Percentiles rank a stretch among this genome's conserved stretches.
These are phyloP conservation scores for Martiniozyma asiatica DNA, from an alignment of 1,139 yeast species.

Conservation along the genomic window DNA sequence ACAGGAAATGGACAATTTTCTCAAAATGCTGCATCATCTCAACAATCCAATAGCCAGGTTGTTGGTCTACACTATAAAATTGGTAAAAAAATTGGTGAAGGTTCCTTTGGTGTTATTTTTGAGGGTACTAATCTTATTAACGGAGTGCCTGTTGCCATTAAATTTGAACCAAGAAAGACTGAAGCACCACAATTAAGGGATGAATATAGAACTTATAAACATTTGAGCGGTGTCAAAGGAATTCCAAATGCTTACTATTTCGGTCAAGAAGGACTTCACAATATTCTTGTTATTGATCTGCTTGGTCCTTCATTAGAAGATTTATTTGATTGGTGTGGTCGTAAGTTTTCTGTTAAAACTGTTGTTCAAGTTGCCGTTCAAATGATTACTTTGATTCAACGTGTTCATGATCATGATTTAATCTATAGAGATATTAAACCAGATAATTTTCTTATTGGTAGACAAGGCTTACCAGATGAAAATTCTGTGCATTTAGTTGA, in stretches of 20 bases:
- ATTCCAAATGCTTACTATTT: slow-evolving; percentile 71
- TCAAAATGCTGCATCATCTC: slow-evolving; percentile 5
- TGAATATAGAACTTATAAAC: slow-evolving; percentile 64
- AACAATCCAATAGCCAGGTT: slow-evolving; percentile 30
- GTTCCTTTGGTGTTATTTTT: slow-evolving; percentile 72
- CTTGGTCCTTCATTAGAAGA: slow-evolving; percentile 95
- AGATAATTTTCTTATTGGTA: slow-evolving; percentile 82
- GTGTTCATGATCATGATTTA: slow-evolving; percentile 79
- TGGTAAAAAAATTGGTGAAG: slow-evolving; percentile 78
- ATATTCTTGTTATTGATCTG: slow-evolving; percentile 82
- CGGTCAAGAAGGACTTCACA: slow-evolving; percentile 96
- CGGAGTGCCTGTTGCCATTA: slow-evolving; percentile 67
- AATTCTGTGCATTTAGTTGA: slow-evolving; percentile 44
- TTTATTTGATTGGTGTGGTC: slow-evolving; percentile 95
- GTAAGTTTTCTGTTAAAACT: slow-evolving; percentile 77
- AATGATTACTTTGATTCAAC: slow-evolving; percentile 79
- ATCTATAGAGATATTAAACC: slow-evolving; percentile 95
- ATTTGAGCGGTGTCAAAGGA: slow-evolving; percentile 47
- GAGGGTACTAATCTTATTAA: slow-evolving; percentile 71
- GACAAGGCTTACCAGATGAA: slow-evolving; percentile 40
- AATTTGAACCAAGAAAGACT: slow-evolving; percentile 67
- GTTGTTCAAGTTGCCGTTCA: slow-evolving; percentile 86
- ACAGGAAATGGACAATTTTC: slow-evolving; percentile 6
- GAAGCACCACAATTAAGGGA: slow-evolving; percentile 75
- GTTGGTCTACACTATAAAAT: slow-evolving; percentile 73